A percentile compares a stretch with the other conserved stretches of the same genome.
phyloP scores from a whole-genome alignment of 352 stramenopile genomes.

The Phytophthora megakarya region DNA sequence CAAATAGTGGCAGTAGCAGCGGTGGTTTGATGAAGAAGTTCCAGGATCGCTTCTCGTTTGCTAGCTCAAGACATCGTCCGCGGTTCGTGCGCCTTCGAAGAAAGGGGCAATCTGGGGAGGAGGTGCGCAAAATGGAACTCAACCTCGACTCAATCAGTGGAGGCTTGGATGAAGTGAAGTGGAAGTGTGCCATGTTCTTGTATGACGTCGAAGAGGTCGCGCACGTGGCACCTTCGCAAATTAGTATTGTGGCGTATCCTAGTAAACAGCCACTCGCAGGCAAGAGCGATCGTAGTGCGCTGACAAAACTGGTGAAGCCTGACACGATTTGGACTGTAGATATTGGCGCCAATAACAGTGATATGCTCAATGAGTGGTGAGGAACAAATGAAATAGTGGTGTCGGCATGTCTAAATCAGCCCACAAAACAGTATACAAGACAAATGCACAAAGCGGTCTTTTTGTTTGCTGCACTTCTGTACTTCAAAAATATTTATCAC shows the following conservation, averaged over 20 bases:
- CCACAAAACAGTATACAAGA: background rate
- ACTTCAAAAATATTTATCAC: too few relatives aligned
- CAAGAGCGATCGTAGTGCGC: conserved; percentile 65
- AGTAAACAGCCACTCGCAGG: conserved; percentile 65
- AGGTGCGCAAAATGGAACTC: conserved; percentile 78
- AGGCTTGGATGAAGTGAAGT: conserved; percentile 86
- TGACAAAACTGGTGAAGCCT: conserved; percentile 83
- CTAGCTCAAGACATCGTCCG: conserved; percentile 53
- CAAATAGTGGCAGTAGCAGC: conserved; percentile 34
- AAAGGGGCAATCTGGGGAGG: conserved; percentile 72
- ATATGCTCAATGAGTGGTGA: conserved; percentile 68
- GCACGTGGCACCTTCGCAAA: conserved; percentile 79
- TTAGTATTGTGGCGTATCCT: conserved; percentile 76
- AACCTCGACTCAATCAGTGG: conserved; percentile 84
- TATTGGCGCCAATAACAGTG: conserved; percentile 72
- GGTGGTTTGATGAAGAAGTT: conserved; percentile 85
- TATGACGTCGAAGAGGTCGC: conserved; percentile 85
- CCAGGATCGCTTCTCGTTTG: conserved; percentile 68
- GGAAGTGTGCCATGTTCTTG: conserved; percentile 83
- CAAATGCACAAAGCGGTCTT: conserved; percentile 13
- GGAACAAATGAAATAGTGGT: background rate
- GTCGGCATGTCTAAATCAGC: background rate
- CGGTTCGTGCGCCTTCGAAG: conserved; percentile 65
- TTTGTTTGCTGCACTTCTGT: too few relatives aligned
- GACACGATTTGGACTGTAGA: conserved; percentile 83